These are phyloP conservation scores for Beta macrorhiza DNA, from an alignment of 179 eudicot species.

Conservation along the genomic window DNA sequence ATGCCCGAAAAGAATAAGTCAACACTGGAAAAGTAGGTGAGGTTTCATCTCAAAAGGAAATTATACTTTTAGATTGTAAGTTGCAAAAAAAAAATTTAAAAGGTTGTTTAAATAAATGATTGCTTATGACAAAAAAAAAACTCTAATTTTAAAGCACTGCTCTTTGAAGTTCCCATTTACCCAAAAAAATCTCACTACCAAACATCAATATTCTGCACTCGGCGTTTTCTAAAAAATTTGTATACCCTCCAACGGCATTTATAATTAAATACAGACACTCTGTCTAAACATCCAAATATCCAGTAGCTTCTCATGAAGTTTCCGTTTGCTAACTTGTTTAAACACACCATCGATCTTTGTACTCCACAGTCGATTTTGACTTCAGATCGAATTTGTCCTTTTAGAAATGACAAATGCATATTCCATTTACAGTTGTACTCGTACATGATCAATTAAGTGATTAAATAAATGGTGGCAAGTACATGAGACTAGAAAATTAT, in stretches of 20 bases:
- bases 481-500: neutral
- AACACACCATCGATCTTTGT: neutral
- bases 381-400: slow-evolving; percentile 12
- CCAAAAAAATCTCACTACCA: neutral
- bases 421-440: slow-evolving; percentile 1
- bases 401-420: slow-evolving; percentile 20
- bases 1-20: too few species aligned
- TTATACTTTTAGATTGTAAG: too few species aligned
- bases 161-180: too few species aligned
- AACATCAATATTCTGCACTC: neutral
- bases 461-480: neutral
- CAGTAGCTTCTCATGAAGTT: slow-evolving; percentile 8
- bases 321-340: neutral
- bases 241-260: neutral
- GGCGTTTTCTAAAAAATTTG: neutral
- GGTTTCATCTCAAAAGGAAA: too few species aligned
- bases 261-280: neutral
- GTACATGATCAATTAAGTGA: too few species aligned
- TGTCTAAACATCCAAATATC: neutral
- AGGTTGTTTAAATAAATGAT: too few species aligned
- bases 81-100: too few species aligned
- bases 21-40: too few species aligned
- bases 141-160: too few species aligned
- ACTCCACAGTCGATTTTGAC: neutral
- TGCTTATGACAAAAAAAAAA: too few species aligned